Evolutionary conservation across 2,329 filamentous ascomycete species (phyloP).

Genomic region (Microsporum audouinii): DNA sequence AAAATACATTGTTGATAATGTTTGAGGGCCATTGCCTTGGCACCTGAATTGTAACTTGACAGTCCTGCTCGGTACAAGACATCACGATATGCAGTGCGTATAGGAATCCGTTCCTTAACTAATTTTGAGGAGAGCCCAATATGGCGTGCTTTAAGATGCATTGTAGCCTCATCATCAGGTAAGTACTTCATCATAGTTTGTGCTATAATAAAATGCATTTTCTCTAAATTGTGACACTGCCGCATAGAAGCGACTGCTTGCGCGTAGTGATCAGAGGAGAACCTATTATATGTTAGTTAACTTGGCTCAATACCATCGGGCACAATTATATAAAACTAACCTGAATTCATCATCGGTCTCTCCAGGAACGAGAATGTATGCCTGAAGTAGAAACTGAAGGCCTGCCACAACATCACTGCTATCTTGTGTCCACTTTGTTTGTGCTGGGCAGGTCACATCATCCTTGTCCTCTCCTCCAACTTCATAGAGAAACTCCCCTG

Average conservation of each 20-base stretch:
- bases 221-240: constrained; percentile 53
- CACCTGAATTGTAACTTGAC: constrained; percentile 68
- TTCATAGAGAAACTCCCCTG: constrained; percentile 56
- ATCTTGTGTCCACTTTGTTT: constrained; percentile 43
- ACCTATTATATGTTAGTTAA: constrained; percentile 36
- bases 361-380: constrained; percentile 68
- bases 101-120: constrained; percentile 53
- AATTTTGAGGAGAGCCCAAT: constrained; percentile 66
- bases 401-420: constrained; percentile 58
- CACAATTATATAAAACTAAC: constrained; percentile 24
- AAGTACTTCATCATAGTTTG: constrained; percentile 66
- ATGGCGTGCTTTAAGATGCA: constrained; percentile 68
- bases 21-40: constrained; percentile 66
- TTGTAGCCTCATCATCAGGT: constrained; percentile 47
- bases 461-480: constrained; percentile 35
- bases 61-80: constrained; percentile 70
- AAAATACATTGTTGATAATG: constrained; percentile 67
- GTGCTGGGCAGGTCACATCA: constrained; percentile 29
- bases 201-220: constrained; percentile 87
- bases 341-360: constrained; percentile 76
- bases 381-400: constrained; percentile 68
- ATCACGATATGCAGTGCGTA: constrained; percentile 57
- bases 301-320: neutral
- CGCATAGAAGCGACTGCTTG: constrained; percentile 60
- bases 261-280: constrained; percentile 78